Evolutionary conservation across 2,329 filamentous ascomycete species (phyloP), one percentile per base, ranked within the genome.

Genomic region (Phymatotrichopsis omnivora): DNA sequence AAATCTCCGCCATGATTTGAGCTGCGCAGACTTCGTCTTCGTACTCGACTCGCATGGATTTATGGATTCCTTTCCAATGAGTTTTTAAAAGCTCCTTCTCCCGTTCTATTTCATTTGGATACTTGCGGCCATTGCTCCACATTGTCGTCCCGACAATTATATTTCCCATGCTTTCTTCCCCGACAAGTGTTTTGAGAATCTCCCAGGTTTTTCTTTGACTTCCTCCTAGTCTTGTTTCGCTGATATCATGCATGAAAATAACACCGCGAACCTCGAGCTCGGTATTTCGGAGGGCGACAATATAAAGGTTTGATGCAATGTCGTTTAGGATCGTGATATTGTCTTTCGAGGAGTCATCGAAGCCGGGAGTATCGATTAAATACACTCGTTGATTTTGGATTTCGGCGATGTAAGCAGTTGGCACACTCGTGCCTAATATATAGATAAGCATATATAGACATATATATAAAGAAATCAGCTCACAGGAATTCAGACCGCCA

Each of bases 341-440:
- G 22, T 34, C 47, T 30, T 49, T 48, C 22, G 45, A 45, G n/a
- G 50, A 53, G 22, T 56, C 52, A 20, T 55, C 54, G 19, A 56
- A 56, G 2, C 54, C 52, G 4, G 54, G 54, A 2, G 54, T 56
- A 28, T 56, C 54, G 6, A 56, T 28, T 5, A 56, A 27, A 19
- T 52, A 42, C 23, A 56, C 32, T 7, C 45, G 46, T 22, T 40
- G 47, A 16, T 33, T 42, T 4, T 47, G 43, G 3, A 41, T 37
- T 3, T 14, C 16, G 4, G 50, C 39, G 11, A 47, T 47, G 22
- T 56, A 56, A 36, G 45, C 43, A 7, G 36, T 20, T 10, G 50
- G 47, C 7, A 34, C 32, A 20, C 44, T 42, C 7, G 52, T 55
- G 27, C 52, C 50, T 53, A 38, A 11, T n/a, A 12, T 17, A 27